phyloP scores from a whole-genome alignment of 768 basidiomycete genomes.

The Kwoniella europaea region DNA sequence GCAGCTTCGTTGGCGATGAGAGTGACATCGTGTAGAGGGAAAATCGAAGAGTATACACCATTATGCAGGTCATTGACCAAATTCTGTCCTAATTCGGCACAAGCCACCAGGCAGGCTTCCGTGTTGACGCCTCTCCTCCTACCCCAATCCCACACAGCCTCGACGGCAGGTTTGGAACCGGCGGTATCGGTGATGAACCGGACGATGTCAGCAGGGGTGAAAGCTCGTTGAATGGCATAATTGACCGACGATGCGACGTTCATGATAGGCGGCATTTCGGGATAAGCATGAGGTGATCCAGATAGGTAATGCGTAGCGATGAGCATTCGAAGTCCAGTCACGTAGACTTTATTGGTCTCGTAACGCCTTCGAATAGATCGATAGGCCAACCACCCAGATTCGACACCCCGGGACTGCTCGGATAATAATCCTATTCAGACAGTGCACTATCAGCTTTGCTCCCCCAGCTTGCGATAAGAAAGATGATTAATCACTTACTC shows the following conservation, averaged over 20 bases:
- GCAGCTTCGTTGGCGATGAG: constrained; percentile 40
- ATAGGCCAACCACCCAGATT: constrained; percentile 41
- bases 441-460: background rate
- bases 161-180: constrained; percentile 17
- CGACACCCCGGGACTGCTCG: constrained; percentile 24
- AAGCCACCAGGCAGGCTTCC: constrained; percentile 31
- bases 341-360: constrained; percentile 38
- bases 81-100: constrained; percentile 29
- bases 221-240: constrained; percentile 36
- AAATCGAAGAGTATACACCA: constrained; percentile 13
- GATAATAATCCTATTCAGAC: constrained; percentile 8
- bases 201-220: constrained; percentile 40
- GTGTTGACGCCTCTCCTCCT: constrained; percentile 33
- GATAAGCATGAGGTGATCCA: constrained; percentile 32
- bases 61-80: constrained; percentile 9
- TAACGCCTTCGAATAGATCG: constrained; percentile 36
- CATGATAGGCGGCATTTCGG: constrained; percentile 28
- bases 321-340: constrained; percentile 38
- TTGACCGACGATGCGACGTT: constrained; percentile 15
- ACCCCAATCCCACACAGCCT: constrained; percentile 44
- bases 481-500: constrained; percentile 23
- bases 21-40: constrained; percentile 41
- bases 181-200: constrained; percentile 30
- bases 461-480: background rate
- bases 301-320: constrained; percentile 43